Conservation (phyloP, 225 moss, liverwort and hornwort genomes). For the Anthoceros angustus region DNA sequence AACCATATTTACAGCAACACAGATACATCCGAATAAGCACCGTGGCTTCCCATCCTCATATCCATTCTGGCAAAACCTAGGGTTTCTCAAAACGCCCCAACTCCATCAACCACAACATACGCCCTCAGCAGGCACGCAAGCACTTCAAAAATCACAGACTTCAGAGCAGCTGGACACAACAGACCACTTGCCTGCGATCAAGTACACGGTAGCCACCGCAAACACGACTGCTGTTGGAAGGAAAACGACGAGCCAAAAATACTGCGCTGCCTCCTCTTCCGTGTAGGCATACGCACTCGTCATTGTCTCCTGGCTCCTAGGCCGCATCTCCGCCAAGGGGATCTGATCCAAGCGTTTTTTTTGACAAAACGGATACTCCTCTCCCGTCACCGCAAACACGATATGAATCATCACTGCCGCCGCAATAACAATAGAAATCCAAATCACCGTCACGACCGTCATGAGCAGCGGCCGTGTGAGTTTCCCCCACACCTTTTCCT, state of each 20-base stretch:
- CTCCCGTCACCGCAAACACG: conserved; percentile 56
- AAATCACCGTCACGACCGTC: conserved; percentile 31
- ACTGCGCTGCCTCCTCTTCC: conserved; percentile 68
- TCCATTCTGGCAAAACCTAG: too few species aligned
- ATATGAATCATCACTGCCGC: conserved; percentile 59
- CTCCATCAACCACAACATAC: too few species aligned
- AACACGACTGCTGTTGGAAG: conserved; percentile 65
- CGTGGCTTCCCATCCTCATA: too few species aligned
- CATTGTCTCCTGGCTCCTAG: conserved; percentile 22
- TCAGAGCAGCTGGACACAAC: neutral
- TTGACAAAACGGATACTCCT: conserved; percentile 65
- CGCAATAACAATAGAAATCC: conserved; percentile 39
- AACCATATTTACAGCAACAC: too few species aligned
- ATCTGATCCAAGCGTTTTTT: conserved; percentile 32
- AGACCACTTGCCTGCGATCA: conserved; percentile 51
- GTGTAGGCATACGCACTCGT: conserved; percentile 40
- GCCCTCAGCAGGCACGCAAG: too few species aligned
- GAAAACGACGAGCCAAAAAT: conserved; percentile 72
- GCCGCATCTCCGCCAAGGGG: conserved; percentile 13
- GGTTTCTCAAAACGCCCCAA: too few species aligned
- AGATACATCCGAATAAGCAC: too few species aligned
- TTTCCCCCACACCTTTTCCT: conserved; percentile 55
- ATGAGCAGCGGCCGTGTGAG: conserved; percentile 61
- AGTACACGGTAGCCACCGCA: conserved; percentile 51
- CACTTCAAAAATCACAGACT: neutral